Evolutionary conservation across 768 basidiomycete genomes (phyloP).

Genomic region (Pseudohyphozyma bogoriensis): DNA sequence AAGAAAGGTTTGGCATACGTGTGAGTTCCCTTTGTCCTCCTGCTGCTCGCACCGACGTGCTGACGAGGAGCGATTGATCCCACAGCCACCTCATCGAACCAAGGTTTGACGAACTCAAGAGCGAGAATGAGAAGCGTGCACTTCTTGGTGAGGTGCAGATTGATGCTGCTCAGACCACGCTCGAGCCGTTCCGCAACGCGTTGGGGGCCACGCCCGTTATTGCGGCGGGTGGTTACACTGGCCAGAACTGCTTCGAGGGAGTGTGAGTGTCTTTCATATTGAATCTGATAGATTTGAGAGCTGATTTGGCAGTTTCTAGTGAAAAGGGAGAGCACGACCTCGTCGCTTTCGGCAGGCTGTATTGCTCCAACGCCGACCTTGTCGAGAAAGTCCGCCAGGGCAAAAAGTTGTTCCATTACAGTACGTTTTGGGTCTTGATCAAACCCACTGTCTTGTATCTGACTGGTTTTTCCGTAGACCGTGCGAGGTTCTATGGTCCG

Average conservation of each 20-base stretch:
- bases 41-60: not conserved
- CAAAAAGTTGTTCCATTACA: conserved; percentile 8
- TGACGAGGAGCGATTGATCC: not conserved
- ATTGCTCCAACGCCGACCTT: conserved; percentile 22
- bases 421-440: conserved; percentile 16
- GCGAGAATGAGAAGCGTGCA: conserved; percentile 30
- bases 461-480: not conserved
- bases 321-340: conserved; percentile 28
- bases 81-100: conserved; percentile 34
- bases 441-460: not conserved
- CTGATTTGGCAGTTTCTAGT: too few species aligned
- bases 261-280: too few species aligned
- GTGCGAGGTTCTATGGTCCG: conserved; percentile 33
- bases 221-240: too few species aligned
- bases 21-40: too few species aligned
- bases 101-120: conserved; percentile 34
- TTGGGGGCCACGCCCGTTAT: conserved; percentile 30
- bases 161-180: conserved; percentile 9
- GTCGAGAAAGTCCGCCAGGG: conserved; percentile 12
- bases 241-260: too few species aligned
- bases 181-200: conserved; percentile 30
- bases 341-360: conserved; percentile 26
- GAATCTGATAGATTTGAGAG: too few species aligned
- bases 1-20: conserved; percentile 32
- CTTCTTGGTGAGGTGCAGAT: conserved; percentile 13